phyloP scores from a whole-genome alignment of 768 basidiomycete species.

The Xerocomellus dryophilus region DNA sequence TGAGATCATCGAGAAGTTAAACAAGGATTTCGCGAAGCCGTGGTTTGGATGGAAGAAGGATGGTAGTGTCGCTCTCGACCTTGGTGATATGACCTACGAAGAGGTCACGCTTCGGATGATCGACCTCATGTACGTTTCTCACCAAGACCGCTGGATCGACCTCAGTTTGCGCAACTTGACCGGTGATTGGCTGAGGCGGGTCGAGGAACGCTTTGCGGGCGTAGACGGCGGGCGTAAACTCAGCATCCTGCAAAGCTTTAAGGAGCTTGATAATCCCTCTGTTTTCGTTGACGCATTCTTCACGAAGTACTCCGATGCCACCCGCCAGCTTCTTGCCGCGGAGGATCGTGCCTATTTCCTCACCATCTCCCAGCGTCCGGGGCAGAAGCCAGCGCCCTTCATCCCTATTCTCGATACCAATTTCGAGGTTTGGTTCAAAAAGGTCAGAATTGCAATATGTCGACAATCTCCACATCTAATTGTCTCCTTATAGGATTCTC shows the following conservation, averaged over 20 bases:
- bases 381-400: conserved; percentile 98
- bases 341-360: conserved; percentile 97
- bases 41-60: conserved; percentile 99
- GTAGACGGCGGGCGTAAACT: conserved; percentile 79
- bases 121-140: conserved; percentile 88
- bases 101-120: conserved; percentile 91
- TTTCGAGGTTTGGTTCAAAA: conserved; percentile 99
- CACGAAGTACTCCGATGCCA: conserved; percentile 76
- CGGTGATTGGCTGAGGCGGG: conserved; percentile 94
- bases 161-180: conserved; percentile 86
- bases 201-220: conserved; percentile 93
- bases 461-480: conserved; percentile 9
- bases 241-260: conserved; percentile 82
- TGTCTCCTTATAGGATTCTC: conserved; percentile 65
- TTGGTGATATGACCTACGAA: conserved; percentile 98
- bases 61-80: conserved; percentile 74
- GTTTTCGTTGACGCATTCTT: conserved; percentile 82
- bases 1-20: conserved; percentile 88
- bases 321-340: conserved; percentile 81
- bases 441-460: conserved; percentile 48
- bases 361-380: conserved; percentile 90
- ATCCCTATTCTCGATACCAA: conserved; percentile 90
- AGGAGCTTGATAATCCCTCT: conserved; percentile 76
- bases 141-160: conserved; percentile 94
- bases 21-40: conserved; percentile 93